Percentiles rank a stretch among this genome's conserved stretches.
phyloP scores from a whole-genome alignment of 257 asterid species.

The Marsdenia floribunda region DNA sequence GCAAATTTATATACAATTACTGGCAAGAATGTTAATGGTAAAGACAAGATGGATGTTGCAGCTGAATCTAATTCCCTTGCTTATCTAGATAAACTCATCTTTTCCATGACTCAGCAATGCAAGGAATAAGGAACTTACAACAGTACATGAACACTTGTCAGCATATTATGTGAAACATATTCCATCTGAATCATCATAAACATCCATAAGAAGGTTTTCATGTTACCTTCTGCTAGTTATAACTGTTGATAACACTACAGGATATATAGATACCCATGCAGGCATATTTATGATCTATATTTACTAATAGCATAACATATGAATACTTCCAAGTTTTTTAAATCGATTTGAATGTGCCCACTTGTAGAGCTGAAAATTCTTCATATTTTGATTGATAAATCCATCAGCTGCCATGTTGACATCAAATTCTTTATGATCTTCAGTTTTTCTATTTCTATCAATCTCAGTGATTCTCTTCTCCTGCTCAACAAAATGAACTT shows the following conservation, averaged over 20 bases:
- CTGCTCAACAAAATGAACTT: conserved; percentile 40
- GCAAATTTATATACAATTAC: conserved; percentile 27
- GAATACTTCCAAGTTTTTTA: not conserved
- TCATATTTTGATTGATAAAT: conserved; percentile 48
- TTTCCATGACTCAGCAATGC: not conserved
- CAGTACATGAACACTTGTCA: not conserved
- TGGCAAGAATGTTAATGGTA: not conserved
- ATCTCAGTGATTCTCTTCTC: conserved; percentile 14
- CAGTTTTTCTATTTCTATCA: conserved; percentile 15
- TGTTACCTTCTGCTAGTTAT: too few relatives aligned
- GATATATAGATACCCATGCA: not conserved
- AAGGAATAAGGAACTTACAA: not conserved
- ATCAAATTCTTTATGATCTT: conserved; percentile 20
- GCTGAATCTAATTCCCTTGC: conserved; percentile 17
- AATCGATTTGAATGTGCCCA: conserved; percentile 32
- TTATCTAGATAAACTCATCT: not conserved
- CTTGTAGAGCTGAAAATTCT: conserved; percentile 38
- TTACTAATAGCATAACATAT: conserved; percentile 8
- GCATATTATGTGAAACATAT: not conserved
- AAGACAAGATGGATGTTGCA: not conserved
- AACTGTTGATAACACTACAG: too few relatives aligned
- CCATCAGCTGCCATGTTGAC: conserved; percentile 52
- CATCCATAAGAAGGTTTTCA: not conserved
- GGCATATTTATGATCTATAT: conserved; percentile 28
- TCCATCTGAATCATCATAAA: not conserved